phyloP scores from a whole-genome alignment of 192 early-diverging fungal genomes.

The Spinellus fusiger region DNA sequence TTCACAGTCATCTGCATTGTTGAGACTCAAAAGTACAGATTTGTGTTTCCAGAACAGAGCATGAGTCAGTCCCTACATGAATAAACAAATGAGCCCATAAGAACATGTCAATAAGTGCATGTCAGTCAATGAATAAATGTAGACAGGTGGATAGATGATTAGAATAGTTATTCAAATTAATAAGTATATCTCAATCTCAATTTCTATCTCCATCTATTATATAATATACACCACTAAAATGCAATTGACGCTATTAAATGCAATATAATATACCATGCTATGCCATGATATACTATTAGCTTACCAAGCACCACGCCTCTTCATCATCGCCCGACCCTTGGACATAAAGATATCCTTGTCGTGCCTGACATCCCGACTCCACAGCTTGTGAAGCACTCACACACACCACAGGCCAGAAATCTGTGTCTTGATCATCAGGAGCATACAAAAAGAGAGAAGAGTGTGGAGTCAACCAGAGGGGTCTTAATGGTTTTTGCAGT shows the following conservation, averaged over 20 bases:
- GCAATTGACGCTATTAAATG: too few species aligned
- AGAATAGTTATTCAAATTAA: too few species aligned
- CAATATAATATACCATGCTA: too few species aligned
- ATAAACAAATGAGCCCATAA: neutral
- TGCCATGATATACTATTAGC: too few species aligned
- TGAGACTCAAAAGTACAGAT: conserved; percentile 22
- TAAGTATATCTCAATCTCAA: too few species aligned
- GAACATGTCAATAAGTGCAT: neutral
- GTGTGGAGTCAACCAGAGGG: conserved; percentile 75
- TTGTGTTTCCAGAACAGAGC: conserved; percentile 60
- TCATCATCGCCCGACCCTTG: conserved; percentile 91
- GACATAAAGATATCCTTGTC: conserved; percentile 64
- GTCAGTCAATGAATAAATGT: too few species aligned
- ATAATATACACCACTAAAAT: too few species aligned
- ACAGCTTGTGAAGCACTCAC: conserved; percentile 67
- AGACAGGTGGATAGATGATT: too few species aligned
- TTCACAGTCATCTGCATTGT: conserved; percentile 30
- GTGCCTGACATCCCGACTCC: conserved; percentile 11
- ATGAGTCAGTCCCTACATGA: conserved; percentile 50
- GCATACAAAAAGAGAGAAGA: conserved; percentile 30
- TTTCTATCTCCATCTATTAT: too few species aligned
- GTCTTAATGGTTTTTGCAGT: conserved; percentile 65
- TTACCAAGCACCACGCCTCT: conserved; percentile 70
- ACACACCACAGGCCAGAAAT: conserved; percentile 73
- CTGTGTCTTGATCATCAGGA: conserved; percentile 41